Conservation (phyloP, 1,284 basidiomycete species). For the Phlebopus sp. region DNA sequence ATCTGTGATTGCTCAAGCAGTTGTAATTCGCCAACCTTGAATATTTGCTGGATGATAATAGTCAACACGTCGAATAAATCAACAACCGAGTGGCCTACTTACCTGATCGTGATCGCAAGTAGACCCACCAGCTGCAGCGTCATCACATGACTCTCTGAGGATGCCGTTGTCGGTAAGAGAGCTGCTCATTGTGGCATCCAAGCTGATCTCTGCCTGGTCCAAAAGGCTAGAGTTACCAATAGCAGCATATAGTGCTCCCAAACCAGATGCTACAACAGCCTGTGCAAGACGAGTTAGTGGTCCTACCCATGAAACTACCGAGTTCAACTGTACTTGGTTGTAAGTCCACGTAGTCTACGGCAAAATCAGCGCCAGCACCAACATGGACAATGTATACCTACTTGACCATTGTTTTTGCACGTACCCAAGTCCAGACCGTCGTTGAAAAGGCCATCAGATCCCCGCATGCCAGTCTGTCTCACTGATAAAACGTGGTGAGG, state of each 20-base stretch:
- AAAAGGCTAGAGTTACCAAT: conserved; percentile 40
- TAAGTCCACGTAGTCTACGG: conserved; percentile 53
- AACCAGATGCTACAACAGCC: conserved; percentile 52
- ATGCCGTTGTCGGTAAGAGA: conserved; percentile 39
- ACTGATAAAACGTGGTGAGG: conserved; percentile 32
- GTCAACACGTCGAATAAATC: neutral
- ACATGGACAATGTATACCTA: conserved; percentile 13
- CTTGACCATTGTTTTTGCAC: conserved; percentile 48
- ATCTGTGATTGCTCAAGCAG: neutral
- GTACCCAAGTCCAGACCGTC: conserved; percentile 41
- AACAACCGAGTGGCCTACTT: no score
- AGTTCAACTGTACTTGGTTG: conserved; percentile 40
- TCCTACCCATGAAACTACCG: neutral
- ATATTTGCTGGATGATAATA: conserved; percentile 36
- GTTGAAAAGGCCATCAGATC: conserved; percentile 47
- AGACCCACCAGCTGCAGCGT: conserved; percentile 35
- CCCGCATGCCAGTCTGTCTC: conserved; percentile 46
- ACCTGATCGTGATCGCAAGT: conserved; percentile 51
- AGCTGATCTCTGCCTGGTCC: conserved; percentile 47
- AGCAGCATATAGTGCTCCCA: conserved; percentile 42
- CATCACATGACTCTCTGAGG: conserved; percentile 52
- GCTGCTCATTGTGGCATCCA: conserved; percentile 45
- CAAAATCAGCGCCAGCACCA: neutral
- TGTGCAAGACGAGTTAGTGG: conserved; percentile 14
- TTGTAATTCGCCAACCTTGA: conserved; percentile 35